These are phyloP conservation scores for Crithidia bombi DNA, from an alignment of 208 protist genomes.

Conservation along the genomic window DNA sequence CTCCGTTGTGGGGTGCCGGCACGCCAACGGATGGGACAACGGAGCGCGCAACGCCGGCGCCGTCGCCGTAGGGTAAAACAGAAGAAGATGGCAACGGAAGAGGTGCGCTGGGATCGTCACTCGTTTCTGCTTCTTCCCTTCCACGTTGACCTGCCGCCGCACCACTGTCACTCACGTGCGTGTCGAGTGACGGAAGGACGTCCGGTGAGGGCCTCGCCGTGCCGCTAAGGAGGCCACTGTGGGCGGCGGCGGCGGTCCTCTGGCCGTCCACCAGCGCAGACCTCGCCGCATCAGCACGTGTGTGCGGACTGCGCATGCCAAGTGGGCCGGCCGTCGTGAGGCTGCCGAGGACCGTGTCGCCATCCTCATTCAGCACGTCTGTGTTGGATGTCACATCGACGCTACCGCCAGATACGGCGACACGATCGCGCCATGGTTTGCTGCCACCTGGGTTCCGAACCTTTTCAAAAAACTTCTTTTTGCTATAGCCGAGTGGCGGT, in stretches of 20 bases:
- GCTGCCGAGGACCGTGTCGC: slow-evolving; percentile 44
- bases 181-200: not conserved
- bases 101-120: not conserved
- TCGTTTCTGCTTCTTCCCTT: not conserved
- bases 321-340: slow-evolving; percentile 54
- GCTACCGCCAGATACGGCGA: slow-evolving; percentile 43
- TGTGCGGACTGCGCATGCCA: slow-evolving; percentile 60
- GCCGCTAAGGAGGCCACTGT: not conserved
- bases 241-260: not conserved
- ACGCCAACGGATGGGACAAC: slow-evolving; percentile 11
- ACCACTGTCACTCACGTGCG: not conserved
- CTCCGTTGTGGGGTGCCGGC: not conserved
- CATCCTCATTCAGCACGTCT: slow-evolving; percentile 44
- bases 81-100: not conserved
- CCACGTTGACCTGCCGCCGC: not conserved
- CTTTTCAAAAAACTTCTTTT: slow-evolving; percentile 76
- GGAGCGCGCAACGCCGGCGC: slow-evolving; percentile 15
- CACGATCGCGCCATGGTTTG: slow-evolving; percentile 83
- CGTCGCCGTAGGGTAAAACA: slow-evolving; percentile 24
- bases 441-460: slow-evolving; percentile 67
- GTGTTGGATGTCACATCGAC: slow-evolving; percentile 69
- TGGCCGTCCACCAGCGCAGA: slow-evolving; percentile 9
- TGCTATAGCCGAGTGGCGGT: slow-evolving; percentile 68
- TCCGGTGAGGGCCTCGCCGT: not conserved
- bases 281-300: slow-evolving; percentile 6